Base-by-base conservation (phyloP, 495 filamentous ascomycete species). In the Pyrenula aspistea region DNA sequence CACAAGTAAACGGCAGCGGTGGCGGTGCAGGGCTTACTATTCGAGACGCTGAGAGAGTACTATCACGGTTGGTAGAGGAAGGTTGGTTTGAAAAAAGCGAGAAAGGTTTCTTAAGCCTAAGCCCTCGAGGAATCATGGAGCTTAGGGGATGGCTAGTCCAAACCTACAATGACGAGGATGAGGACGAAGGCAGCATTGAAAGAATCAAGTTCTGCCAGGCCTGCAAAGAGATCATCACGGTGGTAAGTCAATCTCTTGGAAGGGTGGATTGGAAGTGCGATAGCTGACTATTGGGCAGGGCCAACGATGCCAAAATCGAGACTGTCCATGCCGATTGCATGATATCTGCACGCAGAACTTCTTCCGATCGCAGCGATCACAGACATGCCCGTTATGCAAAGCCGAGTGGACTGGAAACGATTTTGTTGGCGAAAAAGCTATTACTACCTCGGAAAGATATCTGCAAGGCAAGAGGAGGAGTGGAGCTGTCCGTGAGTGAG, bases 221-320 rank as follows among this genome's bases (percentile, higher is more conserved):
- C 1, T 98, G 93, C 67, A 88, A 82, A 69, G 91, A 96, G 67
- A 87, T 97, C 56, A 80, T 96, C 56, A 97, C 91, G 8, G 72
- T 88, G 59, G 82, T 82, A 62, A 66, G 79, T 76, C 60, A 25
- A 12, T 23, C 11, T 42, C 36, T 11, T 36, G 54, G 24, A 25
- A 22, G 52, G 55, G 51, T 1, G 54, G 19, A 19, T 12, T 10
- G 25, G 57, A 50, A 51, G 60, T n/a, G 23, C 21, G 4, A 4
- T 19, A 2, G 55, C 19, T 42, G 31, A 25, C 55, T 25, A 47
- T 2, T 47, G 53, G 20, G 8, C 55, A 83, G 80, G 92, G 92
- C 2, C 85, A 92, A 77, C 81, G 92, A 21, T 97, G 92, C 67
- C 67, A 73, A 2, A 78, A 87, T 42, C 70, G 75, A 19, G 75